Percentiles rank a stretch among this genome's conserved stretches.
phyloP scores from a whole-genome alignment of 2,329 filamentous ascomycete genomes.

The Apiospora sp. region DNA sequence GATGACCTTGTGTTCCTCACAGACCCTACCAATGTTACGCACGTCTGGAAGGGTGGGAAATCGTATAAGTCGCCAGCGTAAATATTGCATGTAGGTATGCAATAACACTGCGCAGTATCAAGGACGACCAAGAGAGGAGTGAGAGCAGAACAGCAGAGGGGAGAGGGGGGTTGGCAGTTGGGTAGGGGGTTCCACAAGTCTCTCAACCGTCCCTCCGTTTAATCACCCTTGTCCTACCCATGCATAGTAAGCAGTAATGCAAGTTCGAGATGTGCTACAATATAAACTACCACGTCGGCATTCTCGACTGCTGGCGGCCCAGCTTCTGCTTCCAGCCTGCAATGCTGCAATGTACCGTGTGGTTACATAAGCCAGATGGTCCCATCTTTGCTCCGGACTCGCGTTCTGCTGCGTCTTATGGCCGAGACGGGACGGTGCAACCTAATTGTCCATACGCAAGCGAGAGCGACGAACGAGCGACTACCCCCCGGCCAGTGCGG shows the following conservation, averaged over 20 bases:
- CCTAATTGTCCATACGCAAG: constrained; percentile 10
- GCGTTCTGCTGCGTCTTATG: constrained; percentile 3
- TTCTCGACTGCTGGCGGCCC: not conserved
- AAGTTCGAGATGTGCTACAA: constrained; percentile 16
- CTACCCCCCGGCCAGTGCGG: not conserved
- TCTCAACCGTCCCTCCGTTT: not conserved
- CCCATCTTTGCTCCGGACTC: constrained; percentile 7
- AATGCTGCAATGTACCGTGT: not conserved
- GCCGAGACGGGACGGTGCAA: constrained; percentile 11
- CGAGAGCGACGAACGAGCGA: not conserved
- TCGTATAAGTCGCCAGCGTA: constrained; percentile 45
- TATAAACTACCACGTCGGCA: constrained; percentile 22
- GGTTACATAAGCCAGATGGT: constrained; percentile 19
- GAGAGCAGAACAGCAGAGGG: not conserved
- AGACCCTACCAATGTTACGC: constrained; percentile 49
- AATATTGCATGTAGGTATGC: constrained; percentile 9
- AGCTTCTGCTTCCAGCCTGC: not conserved
- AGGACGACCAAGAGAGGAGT: not conserved
- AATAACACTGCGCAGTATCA: constrained; percentile 3
- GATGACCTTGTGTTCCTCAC: constrained; percentile 52
- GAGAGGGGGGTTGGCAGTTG: not conserved
- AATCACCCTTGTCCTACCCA: constrained; percentile 16
- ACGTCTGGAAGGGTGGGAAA: constrained; percentile 53
- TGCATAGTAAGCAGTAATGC: constrained; percentile 28
- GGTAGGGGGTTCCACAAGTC: constrained; percentile 15